Percentiles rank a stretch among this genome's conserved stretches.
phyloP scores from a whole-genome alignment of 352 stramenopile species.

The Pythium coloratum region DNA sequence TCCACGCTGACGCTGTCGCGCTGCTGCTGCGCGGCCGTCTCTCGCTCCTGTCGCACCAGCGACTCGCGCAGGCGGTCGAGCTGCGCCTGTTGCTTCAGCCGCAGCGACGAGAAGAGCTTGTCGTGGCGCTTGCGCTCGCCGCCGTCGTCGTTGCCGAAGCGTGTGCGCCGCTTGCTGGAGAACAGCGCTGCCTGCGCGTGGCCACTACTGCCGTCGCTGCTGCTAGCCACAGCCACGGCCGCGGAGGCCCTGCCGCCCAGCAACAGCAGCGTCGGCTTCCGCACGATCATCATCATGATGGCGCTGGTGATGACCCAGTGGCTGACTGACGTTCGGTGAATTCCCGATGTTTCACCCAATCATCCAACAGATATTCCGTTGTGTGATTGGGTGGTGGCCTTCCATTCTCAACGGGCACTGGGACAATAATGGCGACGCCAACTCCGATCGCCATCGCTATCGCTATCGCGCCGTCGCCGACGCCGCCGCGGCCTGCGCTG shows the following conservation, averaged over 20 bases:
- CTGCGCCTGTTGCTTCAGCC: slow-evolving; percentile 35
- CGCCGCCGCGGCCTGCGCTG: not conserved
- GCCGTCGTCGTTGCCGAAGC: slow-evolving; percentile 11
- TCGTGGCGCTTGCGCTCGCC: slow-evolving; percentile 23
- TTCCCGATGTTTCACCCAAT: slow-evolving; percentile 12
- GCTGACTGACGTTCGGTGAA: slow-evolving; percentile 1
- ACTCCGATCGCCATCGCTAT: slow-evolving; percentile 3
- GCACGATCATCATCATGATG: slow-evolving; percentile 1
- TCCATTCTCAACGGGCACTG: not conserved
- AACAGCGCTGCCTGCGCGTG: slow-evolving; percentile 8
- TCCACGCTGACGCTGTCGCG: not conserved
- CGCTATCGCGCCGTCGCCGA: slow-evolving; percentile 5
- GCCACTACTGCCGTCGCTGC: not conserved
- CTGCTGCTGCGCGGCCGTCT: slow-evolving; percentile 11
- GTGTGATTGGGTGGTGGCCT: slow-evolving; percentile 9
- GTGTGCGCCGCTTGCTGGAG: slow-evolving; percentile 35
- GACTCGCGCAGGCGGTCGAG: slow-evolving; percentile 25
- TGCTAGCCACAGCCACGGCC: not conserved
- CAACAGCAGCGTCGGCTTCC: slow-evolving; percentile 1
- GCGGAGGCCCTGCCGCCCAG: not conserved
- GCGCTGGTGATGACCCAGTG: not conserved
- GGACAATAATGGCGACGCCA: slow-evolving; percentile 13
- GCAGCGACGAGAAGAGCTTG: slow-evolving; percentile 35
- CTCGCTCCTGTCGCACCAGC: slow-evolving; percentile 24
- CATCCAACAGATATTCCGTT: slow-evolving; percentile 2